Percentiles rank a stretch among this genome's conserved stretches.
Evolutionary conservation across 805 yeast genomes (phyloP).

Genomic region (Candida khao-thaluensis): DNA sequence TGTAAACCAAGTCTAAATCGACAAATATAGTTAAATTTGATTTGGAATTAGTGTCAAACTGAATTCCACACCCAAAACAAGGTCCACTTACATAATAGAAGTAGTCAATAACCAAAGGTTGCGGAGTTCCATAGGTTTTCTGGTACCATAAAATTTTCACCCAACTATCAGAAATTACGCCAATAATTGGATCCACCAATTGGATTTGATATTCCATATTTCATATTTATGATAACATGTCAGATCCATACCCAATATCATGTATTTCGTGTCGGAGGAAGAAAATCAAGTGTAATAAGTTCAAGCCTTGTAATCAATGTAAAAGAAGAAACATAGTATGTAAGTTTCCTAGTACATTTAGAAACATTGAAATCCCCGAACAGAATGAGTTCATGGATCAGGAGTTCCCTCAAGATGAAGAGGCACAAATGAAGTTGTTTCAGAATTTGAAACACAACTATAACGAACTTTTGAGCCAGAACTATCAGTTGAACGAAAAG

Average conservation of each 20-base stretch:
- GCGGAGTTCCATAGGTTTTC: too few relatives aligned
- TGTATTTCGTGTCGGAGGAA: slow-evolving; percentile 37
- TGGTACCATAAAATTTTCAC: too few relatives aligned
- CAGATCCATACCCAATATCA: slow-evolving; percentile 32
- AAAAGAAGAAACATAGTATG: slow-evolving; percentile 36
- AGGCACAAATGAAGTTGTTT: slow-evolving; percentile 6
- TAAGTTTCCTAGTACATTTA: slow-evolving; percentile 46
- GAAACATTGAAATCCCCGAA: slow-evolving; percentile 37
- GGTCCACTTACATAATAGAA: too few relatives aligned
- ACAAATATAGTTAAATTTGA: too few relatives aligned
- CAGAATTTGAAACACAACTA: slow-evolving; percentile 22
- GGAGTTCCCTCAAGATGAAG: slow-evolving; percentile 3
- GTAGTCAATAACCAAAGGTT: too few relatives aligned
- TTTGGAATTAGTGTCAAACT: too few relatives aligned
- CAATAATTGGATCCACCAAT: too few relatives aligned
- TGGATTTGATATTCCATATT: too few relatives aligned
- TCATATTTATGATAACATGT: too few relatives aligned
- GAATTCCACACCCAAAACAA: too few relatives aligned
- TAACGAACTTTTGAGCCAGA: slow-evolving; percentile 19
- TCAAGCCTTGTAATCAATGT: slow-evolving; percentile 44
- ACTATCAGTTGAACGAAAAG: slow-evolving; percentile 18
- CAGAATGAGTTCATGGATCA: slow-evolving; percentile 12
- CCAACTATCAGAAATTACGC: too few relatives aligned
- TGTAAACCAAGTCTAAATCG: too few relatives aligned
- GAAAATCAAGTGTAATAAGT: slow-evolving; percentile 35